Base-by-base conservation (phyloP, 192 early-diverging fungal genomes). In the Mortierella hygrophila region DNA sequence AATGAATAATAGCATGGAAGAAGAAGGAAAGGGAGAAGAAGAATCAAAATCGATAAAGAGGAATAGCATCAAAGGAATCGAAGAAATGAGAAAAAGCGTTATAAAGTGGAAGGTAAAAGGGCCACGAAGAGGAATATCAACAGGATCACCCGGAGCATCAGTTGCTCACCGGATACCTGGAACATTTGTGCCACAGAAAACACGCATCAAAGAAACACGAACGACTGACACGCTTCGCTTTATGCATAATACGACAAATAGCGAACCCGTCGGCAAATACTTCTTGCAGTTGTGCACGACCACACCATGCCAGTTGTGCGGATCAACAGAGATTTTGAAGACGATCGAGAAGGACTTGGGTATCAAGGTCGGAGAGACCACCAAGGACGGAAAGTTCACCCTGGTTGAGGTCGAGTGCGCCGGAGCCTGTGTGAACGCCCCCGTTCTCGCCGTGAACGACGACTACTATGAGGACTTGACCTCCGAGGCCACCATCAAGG, bases 341-440 rank as follows among this genome's bases (percentile, higher is more conserved):
- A 92, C 98, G 8, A 92, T 98, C 72, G 92, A 97, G 90, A 90
- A 94, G 52, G 91, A 98, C 74, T 90, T 99, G 55, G 95, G 95
- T 72, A 97, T 99, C 87, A 94, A 99, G 84, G 94, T 96, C 55
- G 98, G 97, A 68, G 94, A 98, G 88, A 99, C 99, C 23, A 98
- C 98, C 54, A 80, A 91, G 63, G 99, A 99, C 86, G 95, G 96
- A 81, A 89, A 96, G 80, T 99, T 99, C 87, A 99, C 99, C 35
- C 90, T 99, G 69, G 98, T 99, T n/a, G 99, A 99, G 88, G 99
- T 99, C 37, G 99, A 99, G 89, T 99, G 99, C 81, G 99, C 99
- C 41, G 99, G 97, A 73, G 99, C 99, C 23, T 99, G 99, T 86
- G 94, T 97, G 72, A 99, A 99, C 81, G 97, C 98, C 20, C 99